Percentiles rank a stretch among this genome's conserved stretches.
Evolutionary conservation across 2,329 filamentous ascomycete genomes (phyloP).

Genomic region (Cryphonectria nitschkei): DNA sequence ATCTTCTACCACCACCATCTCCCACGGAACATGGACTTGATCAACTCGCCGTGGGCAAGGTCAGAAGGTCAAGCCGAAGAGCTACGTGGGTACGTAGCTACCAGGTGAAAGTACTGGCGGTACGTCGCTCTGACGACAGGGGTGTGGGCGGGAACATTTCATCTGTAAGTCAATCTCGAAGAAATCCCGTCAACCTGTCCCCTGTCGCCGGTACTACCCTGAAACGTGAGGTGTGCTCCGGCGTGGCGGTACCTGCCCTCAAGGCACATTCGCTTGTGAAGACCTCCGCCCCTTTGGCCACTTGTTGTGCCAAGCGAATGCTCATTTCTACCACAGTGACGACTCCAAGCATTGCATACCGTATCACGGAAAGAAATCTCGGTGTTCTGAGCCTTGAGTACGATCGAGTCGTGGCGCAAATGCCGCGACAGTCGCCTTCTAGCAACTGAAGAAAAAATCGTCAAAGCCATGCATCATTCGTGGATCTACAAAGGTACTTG

Average conservation of each 20-base stretch:
- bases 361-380: background rate
- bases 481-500: background rate
- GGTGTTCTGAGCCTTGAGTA: background rate
- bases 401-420: background rate
- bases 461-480: conserved; percentile 11
- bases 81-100: background rate
- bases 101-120: conserved; percentile 1
- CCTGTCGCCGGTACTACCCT: conserved; percentile 26
- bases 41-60: background rate
- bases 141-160: conserved; percentile 23
- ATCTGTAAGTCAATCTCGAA: conserved; percentile 29
- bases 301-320: conserved; percentile 2
- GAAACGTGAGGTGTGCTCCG: conserved; percentile 29
- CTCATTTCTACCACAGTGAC: background rate
- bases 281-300: conserved; percentile 15
- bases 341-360: background rate
- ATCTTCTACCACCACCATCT: background rate
- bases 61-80: conserved; percentile 3
- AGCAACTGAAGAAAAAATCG: background rate
- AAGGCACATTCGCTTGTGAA: conserved; percentile 19
- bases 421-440: conserved; percentile 6
- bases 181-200: conserved; percentile 17
- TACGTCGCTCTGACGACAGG: conserved; percentile 16
- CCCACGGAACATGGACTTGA: background rate
- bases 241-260: conserved; percentile 24